Evolutionary conservation across 2,329 filamentous ascomycete genomes (phyloP).

Genomic region (Aspergillus tamarii): DNA sequence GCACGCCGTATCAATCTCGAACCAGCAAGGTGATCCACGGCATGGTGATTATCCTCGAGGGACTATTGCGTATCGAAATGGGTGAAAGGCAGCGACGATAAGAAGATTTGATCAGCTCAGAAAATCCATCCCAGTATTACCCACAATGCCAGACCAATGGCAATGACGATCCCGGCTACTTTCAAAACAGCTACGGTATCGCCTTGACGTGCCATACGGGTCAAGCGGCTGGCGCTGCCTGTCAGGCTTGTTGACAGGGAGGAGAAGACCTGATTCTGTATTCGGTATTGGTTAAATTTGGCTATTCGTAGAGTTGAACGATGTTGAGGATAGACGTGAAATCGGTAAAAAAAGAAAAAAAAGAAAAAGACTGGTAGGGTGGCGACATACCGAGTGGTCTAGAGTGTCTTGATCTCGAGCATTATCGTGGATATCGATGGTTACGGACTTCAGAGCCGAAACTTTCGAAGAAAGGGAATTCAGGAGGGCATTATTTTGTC

Average conservation of each 20-base stretch:
- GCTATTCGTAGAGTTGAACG: neutral
- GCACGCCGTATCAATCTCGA: slow-evolving; percentile 12
- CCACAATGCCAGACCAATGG: slow-evolving; percentile 72
- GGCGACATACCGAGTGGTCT: slow-evolving; percentile 73
- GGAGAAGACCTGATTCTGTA: slow-evolving; percentile 84
- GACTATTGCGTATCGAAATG: neutral
- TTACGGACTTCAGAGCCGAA: slow-evolving; percentile 86
- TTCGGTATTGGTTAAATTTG: neutral
- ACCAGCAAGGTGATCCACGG: slow-evolving; percentile 15
- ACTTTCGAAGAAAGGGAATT: slow-evolving; percentile 91
- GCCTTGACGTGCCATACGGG: slow-evolving; percentile 86
- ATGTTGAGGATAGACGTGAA: neutral
- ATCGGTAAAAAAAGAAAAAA: neutral
- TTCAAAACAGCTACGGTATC: slow-evolving; percentile 92
- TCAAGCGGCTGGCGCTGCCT: slow-evolving; percentile 78
- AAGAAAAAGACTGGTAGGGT: neutral
- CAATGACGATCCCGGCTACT: slow-evolving; percentile 80
- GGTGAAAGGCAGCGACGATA: neutral
- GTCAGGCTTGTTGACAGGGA: slow-evolving; percentile 81
- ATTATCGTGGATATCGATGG: slow-evolving; percentile 97
- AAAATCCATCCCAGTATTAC: slow-evolving; percentile 70
- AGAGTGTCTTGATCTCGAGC: slow-evolving; percentile 86
- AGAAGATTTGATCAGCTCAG: slow-evolving; percentile 18
- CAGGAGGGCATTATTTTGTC: slow-evolving; percentile 93
- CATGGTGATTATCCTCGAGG: neutral